phyloP scores from a whole-genome alignment of 2,329 filamentous ascomycete species.

The Pseudocercospora pini-densiflorae region DNA sequence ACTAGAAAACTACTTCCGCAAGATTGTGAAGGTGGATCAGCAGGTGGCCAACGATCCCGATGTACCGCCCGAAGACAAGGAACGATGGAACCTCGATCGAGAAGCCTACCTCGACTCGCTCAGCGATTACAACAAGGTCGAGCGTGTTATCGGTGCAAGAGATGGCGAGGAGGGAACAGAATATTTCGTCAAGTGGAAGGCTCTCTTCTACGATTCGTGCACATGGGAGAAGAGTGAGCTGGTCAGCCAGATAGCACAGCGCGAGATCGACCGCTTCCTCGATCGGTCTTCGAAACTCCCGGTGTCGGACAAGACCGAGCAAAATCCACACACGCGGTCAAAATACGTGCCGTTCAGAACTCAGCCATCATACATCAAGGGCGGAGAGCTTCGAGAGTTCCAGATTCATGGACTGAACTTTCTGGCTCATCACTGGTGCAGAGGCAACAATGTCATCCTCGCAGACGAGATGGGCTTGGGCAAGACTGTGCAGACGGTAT shows the following conservation, averaged over 20 bases:
- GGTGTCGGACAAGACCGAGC: conserved; percentile 77
- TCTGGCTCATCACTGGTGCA: conserved; percentile 93
- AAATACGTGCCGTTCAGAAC: conserved; percentile 73
- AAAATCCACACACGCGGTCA: conserved; percentile 74
- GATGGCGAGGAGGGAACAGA: conserved; percentile 80
- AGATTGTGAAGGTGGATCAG: conserved; percentile 81
- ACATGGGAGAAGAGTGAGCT: conserved; percentile 87
- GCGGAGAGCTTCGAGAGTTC: conserved; percentile 86
- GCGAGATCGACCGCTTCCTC: conserved; percentile 88
- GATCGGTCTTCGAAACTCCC: conserved; percentile 82
- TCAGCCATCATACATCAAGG: conserved; percentile 83
- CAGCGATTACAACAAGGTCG: conserved; percentile 88
- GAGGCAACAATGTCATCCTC: conserved; percentile 91
- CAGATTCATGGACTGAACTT: conserved; percentile 96
- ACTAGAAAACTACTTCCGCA: conserved; percentile 93
- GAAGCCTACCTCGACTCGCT: conserved; percentile 88
- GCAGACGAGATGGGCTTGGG: conserved; percentile 99
- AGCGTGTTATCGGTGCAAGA: conserved; percentile 85
- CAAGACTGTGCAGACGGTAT: conserved; percentile 96
- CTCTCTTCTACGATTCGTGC: conserved; percentile 87
- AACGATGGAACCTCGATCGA: conserved; percentile 94
- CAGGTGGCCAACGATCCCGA: conserved; percentile 71
- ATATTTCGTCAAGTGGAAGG: conserved; percentile 90
- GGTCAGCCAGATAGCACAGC: conserved; percentile 78
- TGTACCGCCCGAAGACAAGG: conserved; percentile 80